Evolutionary conservation across 192 early-diverging fungal genomes (phyloP).

Genomic region (Oehlia diaphana): DNA sequence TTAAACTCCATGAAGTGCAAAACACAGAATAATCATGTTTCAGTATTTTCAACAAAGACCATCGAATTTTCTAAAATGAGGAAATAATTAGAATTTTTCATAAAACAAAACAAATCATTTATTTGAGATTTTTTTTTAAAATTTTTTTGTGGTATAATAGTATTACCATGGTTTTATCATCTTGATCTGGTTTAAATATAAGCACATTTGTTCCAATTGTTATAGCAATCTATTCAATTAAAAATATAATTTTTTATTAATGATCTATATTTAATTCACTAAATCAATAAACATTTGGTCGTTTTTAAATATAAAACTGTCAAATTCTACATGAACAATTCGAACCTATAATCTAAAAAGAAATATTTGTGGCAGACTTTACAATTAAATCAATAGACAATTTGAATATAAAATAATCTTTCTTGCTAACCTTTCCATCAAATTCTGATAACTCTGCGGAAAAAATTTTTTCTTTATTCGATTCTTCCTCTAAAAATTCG

Average conservation of each 20-base stretch:
- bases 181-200: slow-evolving; percentile 19
- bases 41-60: slow-evolving; percentile 16
- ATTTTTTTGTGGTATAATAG: background rate
- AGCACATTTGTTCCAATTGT: slow-evolving; percentile 16
- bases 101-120: background rate
- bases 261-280: slow-evolving; percentile 31
- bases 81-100: background rate
- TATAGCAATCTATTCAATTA: slow-evolving; percentile 31
- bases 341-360: background rate
- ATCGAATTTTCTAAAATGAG: background rate
- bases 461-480: slow-evolving; percentile 36
- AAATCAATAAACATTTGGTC: slow-evolving; percentile 28
- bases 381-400: background rate
- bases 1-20: slow-evolving; percentile 25
- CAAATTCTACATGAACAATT: slow-evolving; percentile 12
- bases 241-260: slow-evolving; percentile 24
- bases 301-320: slow-evolving; percentile 12
- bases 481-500: slow-evolving; percentile 31
- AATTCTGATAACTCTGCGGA: slow-evolving; percentile 40
- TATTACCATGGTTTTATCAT: slow-evolving; percentile 19
- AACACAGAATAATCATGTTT: slow-evolving; percentile 20
- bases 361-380: slow-evolving; percentile 16
- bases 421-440: slow-evolving; percentile 39
- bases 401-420: background rate
- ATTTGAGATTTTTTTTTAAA: no score